phyloP scores from a whole-genome alignment of 1,284 basidiomycete species.

The Marasmius fiardii region DNA sequence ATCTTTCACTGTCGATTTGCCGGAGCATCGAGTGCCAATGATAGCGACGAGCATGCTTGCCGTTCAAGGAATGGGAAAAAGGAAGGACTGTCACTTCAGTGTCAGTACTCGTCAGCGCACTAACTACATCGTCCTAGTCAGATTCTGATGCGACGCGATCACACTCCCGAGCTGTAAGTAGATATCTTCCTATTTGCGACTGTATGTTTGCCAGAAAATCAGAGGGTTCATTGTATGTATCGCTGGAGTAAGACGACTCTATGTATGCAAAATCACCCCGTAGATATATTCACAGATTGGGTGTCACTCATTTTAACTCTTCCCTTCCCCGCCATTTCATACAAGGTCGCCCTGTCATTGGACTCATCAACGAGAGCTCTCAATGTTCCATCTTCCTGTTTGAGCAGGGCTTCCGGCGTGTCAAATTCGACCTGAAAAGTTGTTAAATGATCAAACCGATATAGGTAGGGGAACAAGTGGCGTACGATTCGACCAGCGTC shows the following conservation, averaged over 20 bases:
- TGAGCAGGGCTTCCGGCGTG: conserved; percentile 49
- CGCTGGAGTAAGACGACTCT: background rate
- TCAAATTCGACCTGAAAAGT: conserved; percentile 54
- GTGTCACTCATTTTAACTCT: background rate
- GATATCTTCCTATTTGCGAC: background rate
- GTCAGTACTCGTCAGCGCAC: background rate
- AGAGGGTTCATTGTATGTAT: background rate
- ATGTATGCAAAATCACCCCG: background rate
- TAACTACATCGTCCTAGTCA: background rate
- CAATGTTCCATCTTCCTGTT: conserved; percentile 40
- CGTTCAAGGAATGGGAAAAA: background rate
- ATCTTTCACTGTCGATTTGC: conserved; percentile 75
- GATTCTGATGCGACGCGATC: background rate
- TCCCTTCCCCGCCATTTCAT: conserved; percentile 18
- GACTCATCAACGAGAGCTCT: conserved; percentile 45
- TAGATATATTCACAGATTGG: background rate
- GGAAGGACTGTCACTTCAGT: background rate
- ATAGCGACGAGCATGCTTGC: conserved; percentile 59
- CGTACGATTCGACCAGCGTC: conserved; percentile 33
- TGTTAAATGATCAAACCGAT: background rate
- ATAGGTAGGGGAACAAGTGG: background rate
- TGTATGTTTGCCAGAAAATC: background rate
- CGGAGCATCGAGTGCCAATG: conserved; percentile 79
- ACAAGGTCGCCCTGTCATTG: conserved; percentile 31
- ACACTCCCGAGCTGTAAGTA: background rate